Evolutionary conservation across 2,329 filamentous ascomycete species (phyloP).

Genomic region (Metarhizium sp.): DNA sequence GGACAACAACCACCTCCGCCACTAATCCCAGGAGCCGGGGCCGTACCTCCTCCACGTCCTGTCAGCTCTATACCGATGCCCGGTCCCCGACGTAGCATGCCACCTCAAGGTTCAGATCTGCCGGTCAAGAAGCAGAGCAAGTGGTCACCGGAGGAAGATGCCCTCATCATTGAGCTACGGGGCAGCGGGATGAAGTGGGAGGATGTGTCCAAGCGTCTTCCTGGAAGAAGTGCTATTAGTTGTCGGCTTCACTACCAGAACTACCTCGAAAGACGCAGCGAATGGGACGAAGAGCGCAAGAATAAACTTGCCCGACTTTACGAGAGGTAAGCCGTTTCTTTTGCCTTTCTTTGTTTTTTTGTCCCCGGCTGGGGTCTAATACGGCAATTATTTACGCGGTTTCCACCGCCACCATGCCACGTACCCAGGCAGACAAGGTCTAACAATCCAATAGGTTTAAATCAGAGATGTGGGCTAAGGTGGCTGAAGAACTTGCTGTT

Average conservation of each 20-base stretch:
- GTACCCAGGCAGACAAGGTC: background rate
- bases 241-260: conserved; percentile 96
- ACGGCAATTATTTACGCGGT: background rate
- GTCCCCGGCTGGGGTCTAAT: background rate
- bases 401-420: background rate
- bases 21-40: background rate
- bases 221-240: conserved; percentile 85
- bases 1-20: conserved; percentile 12
- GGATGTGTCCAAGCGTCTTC: conserved; percentile 86
- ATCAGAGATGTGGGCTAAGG: conserved; percentile 93
- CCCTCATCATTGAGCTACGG: conserved; percentile 84
- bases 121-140: conserved; percentile 93
- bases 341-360: background rate
- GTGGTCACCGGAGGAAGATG: conserved; percentile 89
- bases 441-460: conserved; percentile 61
- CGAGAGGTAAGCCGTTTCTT: conserved; percentile 63
- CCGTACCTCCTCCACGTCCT: conserved; percentile 6
- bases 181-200: conserved; percentile 97
- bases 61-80: conserved; percentile 24
- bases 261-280: conserved; percentile 83
- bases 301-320: conserved; percentile 93
- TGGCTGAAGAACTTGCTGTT: conserved; percentile 88
- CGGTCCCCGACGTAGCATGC: conserved; percentile 23
- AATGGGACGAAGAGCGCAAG: conserved; percentile 97
- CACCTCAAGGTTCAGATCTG: conserved; percentile 47